Conservation (phyloP, 2,329 filamentous ascomycete genomes). For the Periglandula ipomoeae region DNA sequence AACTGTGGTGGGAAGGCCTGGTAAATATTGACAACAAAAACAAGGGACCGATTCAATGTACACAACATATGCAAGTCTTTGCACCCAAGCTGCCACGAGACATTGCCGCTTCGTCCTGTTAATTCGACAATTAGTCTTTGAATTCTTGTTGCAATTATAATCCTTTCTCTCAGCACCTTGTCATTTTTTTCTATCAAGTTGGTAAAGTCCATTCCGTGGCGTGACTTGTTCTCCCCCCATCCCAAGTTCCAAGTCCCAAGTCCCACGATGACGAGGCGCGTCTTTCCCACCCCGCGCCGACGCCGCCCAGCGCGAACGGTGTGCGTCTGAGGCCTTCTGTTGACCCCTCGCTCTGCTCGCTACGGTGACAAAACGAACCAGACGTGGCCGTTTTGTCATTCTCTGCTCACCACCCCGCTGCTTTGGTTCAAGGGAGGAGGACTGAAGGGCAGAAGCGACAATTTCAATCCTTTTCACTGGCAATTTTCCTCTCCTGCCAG, state of each 20-base stretch:
- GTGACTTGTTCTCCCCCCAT: too few relatives aligned
- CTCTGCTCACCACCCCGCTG: slow-evolving; percentile 4
- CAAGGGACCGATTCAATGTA: not conserved
- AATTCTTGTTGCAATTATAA: not conserved
- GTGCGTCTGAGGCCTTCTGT: not conserved
- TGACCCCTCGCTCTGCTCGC: slow-evolving; percentile 7
- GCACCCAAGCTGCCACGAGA: not conserved
- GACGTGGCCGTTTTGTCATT: not conserved
- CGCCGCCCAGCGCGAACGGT: slow-evolving; percentile 3
- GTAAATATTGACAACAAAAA: not conserved
- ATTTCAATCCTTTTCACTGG: not conserved
- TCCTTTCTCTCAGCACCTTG: not conserved
- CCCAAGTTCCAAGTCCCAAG: too few relatives aligned
- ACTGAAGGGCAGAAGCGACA: not conserved
- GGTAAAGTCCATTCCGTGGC: too few relatives aligned
- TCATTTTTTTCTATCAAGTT: not conserved
- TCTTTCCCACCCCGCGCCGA: slow-evolving; percentile 4
- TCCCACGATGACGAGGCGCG: slow-evolving; percentile 1
- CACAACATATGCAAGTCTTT: not conserved
- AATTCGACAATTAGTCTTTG: too few relatives aligned
- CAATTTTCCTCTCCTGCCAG: not conserved
- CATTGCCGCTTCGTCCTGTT: too few relatives aligned
- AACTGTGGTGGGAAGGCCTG: too few relatives aligned
- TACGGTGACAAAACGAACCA: not conserved
- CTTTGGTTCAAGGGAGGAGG: slow-evolving; percentile 2